Base-by-base conservation (phyloP, 2,329 filamentous ascomycete genomes). In the Fusarium sp. region DNA sequence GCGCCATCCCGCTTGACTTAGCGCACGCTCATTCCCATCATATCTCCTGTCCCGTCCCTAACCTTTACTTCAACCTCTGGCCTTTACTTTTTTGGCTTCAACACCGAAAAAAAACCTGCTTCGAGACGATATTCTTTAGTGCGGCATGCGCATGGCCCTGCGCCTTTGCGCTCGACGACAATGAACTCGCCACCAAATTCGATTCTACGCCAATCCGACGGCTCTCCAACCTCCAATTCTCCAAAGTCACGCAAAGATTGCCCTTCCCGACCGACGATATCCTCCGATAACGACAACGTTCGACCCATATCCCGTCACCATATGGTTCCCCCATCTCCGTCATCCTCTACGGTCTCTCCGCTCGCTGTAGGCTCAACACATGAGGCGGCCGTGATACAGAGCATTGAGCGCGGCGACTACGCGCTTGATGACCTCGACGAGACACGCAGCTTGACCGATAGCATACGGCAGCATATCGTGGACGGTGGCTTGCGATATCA, bases 391-490 rank as follows among this genome's bases (percentile, higher is more conserved):
- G 48, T 78, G 1, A 78, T 80, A 33, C 73, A 76, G 36, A 73
- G 72, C 53, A 74, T 80, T 39, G 79, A 80, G 36, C 68, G 74
- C n/a, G 78, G 78, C 58, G 75, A 79, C 4, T 69, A 74, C 18
- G 59, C 68, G 15, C 50, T 66, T 11, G 66, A 74, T 24, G 72
- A 72, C n/a, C 53, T 69, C 28, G 78, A 78, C 43, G 80, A 83
- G 31, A 83, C 80, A 3, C 75, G 76, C 39, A 83, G 81, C 48
- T 72, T 83, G 45, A 81, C 81, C 7, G 79, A 81, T 7, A 83
- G 81, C 63, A 81, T 83, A 60, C 79, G 80, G 26, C 78, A 82
- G 39, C 81, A 83, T 54, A 79, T 82, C 54, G 75, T 82, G 57
- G 81, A 83, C 22, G 79, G 81, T 11, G 77, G 79, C 34, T 66